Evolutionary conservation across 1,284 basidiomycete genomes (phyloP).

Genomic region (Ustilago sp.): DNA sequence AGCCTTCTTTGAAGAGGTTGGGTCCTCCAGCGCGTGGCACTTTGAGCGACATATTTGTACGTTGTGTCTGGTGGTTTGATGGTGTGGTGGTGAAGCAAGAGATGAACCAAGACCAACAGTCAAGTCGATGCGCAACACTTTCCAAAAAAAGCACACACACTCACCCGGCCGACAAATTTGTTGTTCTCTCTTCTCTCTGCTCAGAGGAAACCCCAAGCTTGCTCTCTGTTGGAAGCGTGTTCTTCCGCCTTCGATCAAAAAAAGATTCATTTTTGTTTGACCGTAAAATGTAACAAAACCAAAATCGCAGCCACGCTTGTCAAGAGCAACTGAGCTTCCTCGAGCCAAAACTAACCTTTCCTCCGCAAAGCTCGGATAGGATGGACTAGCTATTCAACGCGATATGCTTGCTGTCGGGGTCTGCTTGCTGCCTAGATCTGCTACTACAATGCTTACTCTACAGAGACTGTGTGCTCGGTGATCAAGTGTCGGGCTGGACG

Average conservation of each 20-base stretch:
- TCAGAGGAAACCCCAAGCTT: background rate
- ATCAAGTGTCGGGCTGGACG: slow-evolving; percentile 9
- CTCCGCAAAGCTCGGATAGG: background rate
- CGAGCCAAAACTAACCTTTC: background rate
- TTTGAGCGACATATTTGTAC: slow-evolving; percentile 82
- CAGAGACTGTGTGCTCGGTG: background rate
- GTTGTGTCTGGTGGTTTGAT: background rate
- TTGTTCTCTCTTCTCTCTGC: slow-evolving; percentile 12
- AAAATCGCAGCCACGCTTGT: background rate
- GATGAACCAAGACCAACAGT: slow-evolving; percentile 6
- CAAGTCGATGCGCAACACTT: slow-evolving; percentile 14
- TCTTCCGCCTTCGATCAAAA: slow-evolving; percentile 45
- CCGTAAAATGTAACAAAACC: background rate
- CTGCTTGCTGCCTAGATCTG: background rate
- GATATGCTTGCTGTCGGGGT: background rate
- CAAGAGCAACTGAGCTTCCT: background rate
- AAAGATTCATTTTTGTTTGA: background rate
- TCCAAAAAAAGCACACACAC: slow-evolving; percentile 4
- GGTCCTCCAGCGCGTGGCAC: slow-evolving; percentile 89
- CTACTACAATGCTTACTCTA: background rate
- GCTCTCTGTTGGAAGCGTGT: slow-evolving; percentile 12
- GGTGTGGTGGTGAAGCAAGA: slow-evolving; percentile 6
- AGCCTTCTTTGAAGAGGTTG: slow-evolving; percentile 83
- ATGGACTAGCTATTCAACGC: too few relatives aligned
- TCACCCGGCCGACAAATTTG: slow-evolving; percentile 18